Conservation (phyloP, 805 yeast species). For the Ogataea glucozyma region DNA sequence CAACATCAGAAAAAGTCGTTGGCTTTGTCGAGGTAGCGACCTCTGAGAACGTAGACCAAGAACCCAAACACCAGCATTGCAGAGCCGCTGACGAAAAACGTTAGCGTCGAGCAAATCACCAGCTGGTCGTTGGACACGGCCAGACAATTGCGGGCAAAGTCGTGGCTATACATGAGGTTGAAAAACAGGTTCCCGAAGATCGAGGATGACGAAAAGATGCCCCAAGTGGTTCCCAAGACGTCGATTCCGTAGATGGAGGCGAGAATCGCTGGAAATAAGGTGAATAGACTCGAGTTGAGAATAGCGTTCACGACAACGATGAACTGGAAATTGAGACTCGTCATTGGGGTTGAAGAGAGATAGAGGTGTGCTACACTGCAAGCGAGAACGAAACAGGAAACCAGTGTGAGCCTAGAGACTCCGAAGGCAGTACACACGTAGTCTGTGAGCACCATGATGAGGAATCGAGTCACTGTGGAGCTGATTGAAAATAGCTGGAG, state of each 20-base stretch:
- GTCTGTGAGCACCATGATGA: slow-evolving; percentile 72
- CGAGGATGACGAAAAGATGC: slow-evolving; percentile 83
- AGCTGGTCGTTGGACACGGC: slow-evolving; percentile 18
- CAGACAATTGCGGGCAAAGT: slow-evolving; percentile 50
- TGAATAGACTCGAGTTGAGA: slow-evolving; percentile 75
- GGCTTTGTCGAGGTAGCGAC: slow-evolving; percentile 28
- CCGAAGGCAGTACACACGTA: slow-evolving; percentile 38
- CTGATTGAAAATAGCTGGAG: slow-evolving; percentile 46
- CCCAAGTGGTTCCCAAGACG: slow-evolving; percentile 91
- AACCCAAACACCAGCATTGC: slow-evolving; percentile 27
- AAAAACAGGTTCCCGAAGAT: slow-evolving; percentile 32
- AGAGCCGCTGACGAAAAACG: slow-evolving; percentile 34
- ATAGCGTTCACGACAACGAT: slow-evolving; percentile 32
- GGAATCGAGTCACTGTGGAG: slow-evolving; percentile 70
- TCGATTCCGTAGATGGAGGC: slow-evolving; percentile 87
- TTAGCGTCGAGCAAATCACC: slow-evolving; percentile 36
- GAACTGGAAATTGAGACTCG: slow-evolving; percentile 22
- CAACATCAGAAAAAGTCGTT: slow-evolving; percentile 26
- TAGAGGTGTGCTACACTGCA: slow-evolving; percentile 34
- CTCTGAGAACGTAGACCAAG: slow-evolving; percentile 24
- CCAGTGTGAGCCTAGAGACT: slow-evolving; percentile 32
- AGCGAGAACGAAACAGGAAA: slow-evolving; percentile 25
- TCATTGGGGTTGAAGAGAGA: slow-evolving; percentile 30
- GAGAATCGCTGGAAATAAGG: slow-evolving; percentile 81
- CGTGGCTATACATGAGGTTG: slow-evolving; percentile 74